Evolutionary conservation across 2,329 filamentous ascomycete species (phyloP), one percentile per base, ranked within the genome.

Genomic region (Xylaria sp.): DNA sequence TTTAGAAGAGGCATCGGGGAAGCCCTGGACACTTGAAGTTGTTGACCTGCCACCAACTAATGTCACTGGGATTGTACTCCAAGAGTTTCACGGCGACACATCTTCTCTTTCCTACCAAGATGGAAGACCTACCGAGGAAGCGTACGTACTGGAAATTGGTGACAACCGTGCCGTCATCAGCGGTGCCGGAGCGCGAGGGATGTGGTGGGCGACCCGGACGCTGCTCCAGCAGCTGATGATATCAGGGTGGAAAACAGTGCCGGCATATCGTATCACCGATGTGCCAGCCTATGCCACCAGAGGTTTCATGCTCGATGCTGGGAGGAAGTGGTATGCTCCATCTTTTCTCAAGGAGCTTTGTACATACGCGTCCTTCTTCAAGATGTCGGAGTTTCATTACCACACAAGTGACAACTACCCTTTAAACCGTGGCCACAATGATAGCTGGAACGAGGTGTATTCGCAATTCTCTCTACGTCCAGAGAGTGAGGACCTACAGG

Each of bases 381-480:
- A 84, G 73, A 78, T 85, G 73, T 82, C 80, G 13, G 83, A 84
- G 70, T 85, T 86, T 59, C 84, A 85, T 65, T 84, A 84, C 70
- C 84, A 85, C 70, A 80, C 82, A 7, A 84, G 82, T 73, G 84
- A 86, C 75, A 85, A 85, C 69, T 84, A 83, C 67, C 83, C 83
- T 0, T 71, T 85, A 51, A 85, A 83, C 66, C 80, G 83, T 8
- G 83, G 83, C 1, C 80, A 75, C 57, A 85, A 85, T 60, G 80
- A 81, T 51, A 83, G 83, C 0, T 85, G 82, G 82, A 72, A 78
- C 31, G 69, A 83, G 4, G 81, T 86, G 8, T 85, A 84, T 69
- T 82, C 82, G 0, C 81, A 83, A 54, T 84, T 84, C 66, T 82
- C 80, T 1, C 78, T 83, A 0, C 79, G 76, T 6, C 80, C 82